phyloP scores from a whole-genome alignment of 2,329 filamentous ascomycete species.

The Cytospora paraplurivora region DNA sequence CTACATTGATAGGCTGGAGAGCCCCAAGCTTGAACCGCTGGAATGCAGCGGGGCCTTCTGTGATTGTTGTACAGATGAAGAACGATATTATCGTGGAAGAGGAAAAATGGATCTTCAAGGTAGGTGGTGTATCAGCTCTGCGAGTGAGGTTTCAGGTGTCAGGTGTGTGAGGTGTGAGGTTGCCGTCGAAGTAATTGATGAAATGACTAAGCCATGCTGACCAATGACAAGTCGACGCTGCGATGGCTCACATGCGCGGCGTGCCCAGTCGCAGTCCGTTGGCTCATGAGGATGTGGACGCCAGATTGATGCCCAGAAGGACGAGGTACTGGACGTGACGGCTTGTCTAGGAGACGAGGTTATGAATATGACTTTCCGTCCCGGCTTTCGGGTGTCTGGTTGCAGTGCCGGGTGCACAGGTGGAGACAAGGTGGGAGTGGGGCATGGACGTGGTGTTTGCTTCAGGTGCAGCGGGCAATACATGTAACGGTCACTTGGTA shows the following conservation, averaged over 20 bases:
- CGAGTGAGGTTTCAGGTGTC: too few relatives aligned
- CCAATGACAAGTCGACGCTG: constrained; percentile 27
- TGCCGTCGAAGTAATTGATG: not conserved
- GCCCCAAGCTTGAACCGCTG: constrained; percentile 24
- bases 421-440: not conserved
- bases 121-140: constrained; percentile 17
- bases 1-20: constrained; percentile 19
- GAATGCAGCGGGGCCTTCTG: constrained; percentile 15
- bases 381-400: not conserved
- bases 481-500: not conserved
- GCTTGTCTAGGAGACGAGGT: too few relatives aligned
- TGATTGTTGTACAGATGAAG: constrained; percentile 20
- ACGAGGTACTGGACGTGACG: too few relatives aligned
- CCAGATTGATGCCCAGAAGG: not conserved
- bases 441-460: constrained; percentile 24
- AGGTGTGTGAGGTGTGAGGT: not conserved
- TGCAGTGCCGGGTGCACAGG: not conserved
- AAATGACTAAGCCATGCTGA: constrained; percentile 28
- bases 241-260: constrained; percentile 25
- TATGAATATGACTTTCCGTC: not conserved
- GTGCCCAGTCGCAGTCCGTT: constrained; percentile 4
- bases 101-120: constrained; percentile 28
- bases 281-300: not conserved
- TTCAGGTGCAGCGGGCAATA: constrained; percentile 10
- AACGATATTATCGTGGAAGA: constrained; percentile 13